Conservation (phyloP, 495 filamentous ascomycete genomes). For the Penicillium salamii region DNA sequence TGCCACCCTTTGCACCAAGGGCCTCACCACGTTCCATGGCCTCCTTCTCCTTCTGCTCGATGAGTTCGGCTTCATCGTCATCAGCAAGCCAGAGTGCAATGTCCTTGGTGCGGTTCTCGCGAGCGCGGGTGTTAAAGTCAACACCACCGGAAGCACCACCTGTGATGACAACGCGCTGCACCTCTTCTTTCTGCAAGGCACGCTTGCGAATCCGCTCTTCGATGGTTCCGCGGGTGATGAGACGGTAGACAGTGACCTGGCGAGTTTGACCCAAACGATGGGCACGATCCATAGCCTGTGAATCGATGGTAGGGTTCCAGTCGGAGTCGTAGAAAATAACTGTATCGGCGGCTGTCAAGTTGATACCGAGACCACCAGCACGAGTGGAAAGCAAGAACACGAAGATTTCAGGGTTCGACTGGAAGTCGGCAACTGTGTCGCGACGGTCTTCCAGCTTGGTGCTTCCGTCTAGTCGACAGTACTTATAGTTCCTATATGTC, state of each 20-base stretch:
- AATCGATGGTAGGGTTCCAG: conserved; percentile 99
- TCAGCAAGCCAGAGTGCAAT: conserved; percentile 97
- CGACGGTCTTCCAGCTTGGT: conserved; percentile 98
- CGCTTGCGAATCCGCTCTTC: conserved; percentile 98
- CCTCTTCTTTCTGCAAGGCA: conserved; percentile 97
- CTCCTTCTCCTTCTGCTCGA: conserved; percentile 86
- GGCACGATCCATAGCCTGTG: conserved; percentile 97
- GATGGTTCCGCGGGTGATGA: conserved; percentile 96
- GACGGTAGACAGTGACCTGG: conserved; percentile 94
- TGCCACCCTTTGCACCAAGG: conserved; percentile 52
- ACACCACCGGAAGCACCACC: conserved; percentile 79
- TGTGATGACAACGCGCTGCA: conserved; percentile 96
- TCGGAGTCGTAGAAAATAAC: conserved; percentile 99
- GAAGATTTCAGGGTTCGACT: conserved; percentile 87
- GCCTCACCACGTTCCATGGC: conserved; percentile 57
- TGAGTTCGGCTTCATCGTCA: conserved; percentile 87
- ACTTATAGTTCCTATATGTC: conserved; percentile 98
- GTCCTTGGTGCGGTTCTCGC: conserved; percentile 91
- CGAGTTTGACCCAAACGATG: conserved; percentile 95
- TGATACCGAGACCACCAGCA: conserved; percentile 97
- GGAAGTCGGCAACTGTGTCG: conserved; percentile 96
- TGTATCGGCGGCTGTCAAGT: conserved; percentile 85
- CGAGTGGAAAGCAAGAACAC: conserved; percentile 94
- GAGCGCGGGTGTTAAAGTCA: conserved; percentile 87
- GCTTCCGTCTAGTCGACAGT: conserved; percentile 92